Conservation (phyloP, 192 early-diverging fungal species). For the Martensiomyces pterosporus region DNA sequence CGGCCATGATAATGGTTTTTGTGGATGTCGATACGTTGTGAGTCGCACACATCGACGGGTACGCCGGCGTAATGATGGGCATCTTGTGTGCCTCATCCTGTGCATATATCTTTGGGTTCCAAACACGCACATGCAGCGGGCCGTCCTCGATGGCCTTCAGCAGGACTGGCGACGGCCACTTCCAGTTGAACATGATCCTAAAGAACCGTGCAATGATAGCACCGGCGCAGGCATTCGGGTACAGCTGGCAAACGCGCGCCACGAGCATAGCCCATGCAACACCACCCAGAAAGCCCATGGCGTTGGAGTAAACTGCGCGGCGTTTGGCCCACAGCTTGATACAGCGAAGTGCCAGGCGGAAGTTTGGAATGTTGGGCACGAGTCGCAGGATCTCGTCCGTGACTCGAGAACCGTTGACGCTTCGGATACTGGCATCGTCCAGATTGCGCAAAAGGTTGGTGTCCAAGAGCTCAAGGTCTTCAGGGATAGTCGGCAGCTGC, state of each 20-base stretch:
- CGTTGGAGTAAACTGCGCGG: slow-evolving; percentile 91
- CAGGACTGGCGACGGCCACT: slow-evolving; percentile 91
- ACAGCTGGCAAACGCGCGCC: slow-evolving; percentile 91
- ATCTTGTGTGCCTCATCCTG: slow-evolving; percentile 80
- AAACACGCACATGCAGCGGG: slow-evolving; percentile 80
- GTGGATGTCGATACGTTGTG: slow-evolving; percentile 94
- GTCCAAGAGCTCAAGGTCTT: slow-evolving; percentile 81
- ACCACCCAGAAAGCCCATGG: slow-evolving; percentile 97
- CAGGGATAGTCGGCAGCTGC: slow-evolving; percentile 67
- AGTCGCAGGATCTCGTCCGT: slow-evolving; percentile 94
- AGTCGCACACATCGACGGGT: slow-evolving; percentile 97
- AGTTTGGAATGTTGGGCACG: slow-evolving; percentile 85
- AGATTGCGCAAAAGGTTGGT: slow-evolving; percentile 81
- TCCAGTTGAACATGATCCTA: slow-evolving; percentile 80
- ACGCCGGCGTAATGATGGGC: slow-evolving; percentile 99
- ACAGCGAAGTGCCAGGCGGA: slow-evolving; percentile 86
- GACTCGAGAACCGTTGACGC: slow-evolving; percentile 92
- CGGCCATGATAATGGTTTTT: slow-evolving; percentile 71
- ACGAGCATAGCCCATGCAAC: slow-evolving; percentile 98
- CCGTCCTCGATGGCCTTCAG: slow-evolving; percentile 86
- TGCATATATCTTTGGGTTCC: slow-evolving; percentile 90
- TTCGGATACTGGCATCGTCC: slow-evolving; percentile 82
- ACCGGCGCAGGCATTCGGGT: slow-evolving; percentile 88
- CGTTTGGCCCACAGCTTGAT: slow-evolving; percentile 97
- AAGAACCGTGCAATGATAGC: slow-evolving; percentile 89